phyloP scores from a whole-genome alignment of 1,284 basidiomycete genomes.

The Mycena sp. region DNA sequence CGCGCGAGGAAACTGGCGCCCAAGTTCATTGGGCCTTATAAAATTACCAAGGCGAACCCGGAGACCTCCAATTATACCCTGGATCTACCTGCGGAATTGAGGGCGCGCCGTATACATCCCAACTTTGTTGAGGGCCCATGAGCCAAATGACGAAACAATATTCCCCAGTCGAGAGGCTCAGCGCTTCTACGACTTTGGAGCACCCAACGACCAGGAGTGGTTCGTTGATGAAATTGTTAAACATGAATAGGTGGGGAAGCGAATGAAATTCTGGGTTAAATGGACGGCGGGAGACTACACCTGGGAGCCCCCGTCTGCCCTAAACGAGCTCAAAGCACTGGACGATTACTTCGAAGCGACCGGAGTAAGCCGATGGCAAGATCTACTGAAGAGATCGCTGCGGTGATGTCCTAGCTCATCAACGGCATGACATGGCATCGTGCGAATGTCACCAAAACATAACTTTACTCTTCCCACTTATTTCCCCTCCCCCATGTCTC shows the following conservation, averaged over 20 bases:
- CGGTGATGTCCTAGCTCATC: not conserved
- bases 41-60: not conserved
- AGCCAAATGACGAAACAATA: not conserved
- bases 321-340: not conserved
- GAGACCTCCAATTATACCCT: not conserved
- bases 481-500: too few species aligned
- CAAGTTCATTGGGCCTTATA: too few species aligned
- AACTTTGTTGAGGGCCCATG: not conserved
- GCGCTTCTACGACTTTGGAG: slow-evolving; percentile 10
- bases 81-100: not conserved
- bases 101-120: not conserved
- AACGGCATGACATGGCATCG: too few species aligned
- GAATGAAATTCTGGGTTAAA: not conserved
- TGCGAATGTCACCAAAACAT: too few species aligned
- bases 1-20: too few species aligned
- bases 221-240: slow-evolving; percentile 1
- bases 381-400: not conserved
- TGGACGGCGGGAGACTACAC: slow-evolving; percentile 9
- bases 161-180: slow-evolving; percentile 4
- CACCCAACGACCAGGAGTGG: slow-evolving; percentile 5
- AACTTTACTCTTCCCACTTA: not conserved
- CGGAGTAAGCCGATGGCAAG: not conserved
- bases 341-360: not conserved
- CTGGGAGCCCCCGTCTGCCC: not conserved
- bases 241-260: not conserved